These are phyloP conservation scores for Globisporangium viniferum DNA, from an alignment of 352 stramenopile genomes.

Conservation along the genomic window DNA sequence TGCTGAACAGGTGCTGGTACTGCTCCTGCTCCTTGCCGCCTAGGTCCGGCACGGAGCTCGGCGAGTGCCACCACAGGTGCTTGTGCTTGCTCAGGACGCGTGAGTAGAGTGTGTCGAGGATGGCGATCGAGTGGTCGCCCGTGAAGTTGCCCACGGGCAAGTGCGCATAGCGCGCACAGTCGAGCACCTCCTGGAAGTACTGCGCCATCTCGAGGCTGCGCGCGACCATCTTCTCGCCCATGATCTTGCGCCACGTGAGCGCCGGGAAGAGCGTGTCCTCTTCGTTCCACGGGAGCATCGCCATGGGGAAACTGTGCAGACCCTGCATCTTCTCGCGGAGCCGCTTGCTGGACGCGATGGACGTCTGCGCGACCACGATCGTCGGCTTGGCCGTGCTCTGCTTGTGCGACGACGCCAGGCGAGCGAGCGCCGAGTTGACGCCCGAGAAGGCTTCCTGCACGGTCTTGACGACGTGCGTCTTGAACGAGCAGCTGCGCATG, in stretches of 20 bases:
- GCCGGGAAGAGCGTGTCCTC: conserved; percentile 83
- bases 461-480: conserved; percentile 74
- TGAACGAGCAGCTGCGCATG: conserved; percentile 55
- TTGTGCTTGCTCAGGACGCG: conserved; percentile 91
- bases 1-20: conserved; percentile 63
- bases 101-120: conserved; percentile 94
- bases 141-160: conserved; percentile 95
- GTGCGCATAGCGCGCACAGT: conserved; percentile 86
- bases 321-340: conserved; percentile 82
- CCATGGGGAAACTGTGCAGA: conserved; percentile 92
- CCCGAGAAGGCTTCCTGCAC: conserved; percentile 76
- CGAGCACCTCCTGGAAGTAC: conserved; percentile 89
- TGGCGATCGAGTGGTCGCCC: conserved; percentile 86
- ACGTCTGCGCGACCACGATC: conserved; percentile 88
- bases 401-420: conserved; percentile 77
- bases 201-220: conserved; percentile 79
- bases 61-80: conserved; percentile 95
- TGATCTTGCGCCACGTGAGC: conserved; percentile 93
- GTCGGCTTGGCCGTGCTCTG: conserved; percentile 59
- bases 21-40: conserved; percentile 86
- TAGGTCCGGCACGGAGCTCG: conserved; percentile 86
- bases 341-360: conserved; percentile 50
- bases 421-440: conserved; percentile 85
- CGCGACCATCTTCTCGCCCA: conserved; percentile 72
- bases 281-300: conserved; percentile 82